These are phyloP conservation scores for Pythium coloratum DNA, from an alignment of 352 stramenopile genomes.

Conservation along the genomic window DNA sequence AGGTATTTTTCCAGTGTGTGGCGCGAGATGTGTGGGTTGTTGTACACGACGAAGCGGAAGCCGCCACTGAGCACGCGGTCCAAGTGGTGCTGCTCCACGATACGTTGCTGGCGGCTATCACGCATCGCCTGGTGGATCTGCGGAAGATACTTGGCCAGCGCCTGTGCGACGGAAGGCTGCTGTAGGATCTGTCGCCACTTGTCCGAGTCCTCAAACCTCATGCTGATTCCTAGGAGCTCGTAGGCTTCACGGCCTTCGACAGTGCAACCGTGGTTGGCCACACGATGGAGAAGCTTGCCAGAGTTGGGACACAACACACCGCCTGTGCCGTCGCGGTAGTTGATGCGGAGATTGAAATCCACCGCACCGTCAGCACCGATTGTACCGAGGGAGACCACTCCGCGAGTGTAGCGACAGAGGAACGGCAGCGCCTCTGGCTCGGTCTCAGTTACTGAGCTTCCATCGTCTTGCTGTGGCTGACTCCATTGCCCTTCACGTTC, in stretches of 20 bases:
- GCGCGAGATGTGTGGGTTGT: slow-evolving; percentile 33
- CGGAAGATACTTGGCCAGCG: neutral
- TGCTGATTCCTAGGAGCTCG: neutral
- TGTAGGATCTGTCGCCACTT: neutral
- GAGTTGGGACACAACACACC: neutral
- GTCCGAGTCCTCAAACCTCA: neutral
- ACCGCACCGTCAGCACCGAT: neutral
- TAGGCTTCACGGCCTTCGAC: slow-evolving; percentile 2
- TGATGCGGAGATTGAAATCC: slow-evolving; percentile 2
- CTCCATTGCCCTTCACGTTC: slow-evolving; percentile 8
- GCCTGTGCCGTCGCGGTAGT: slow-evolving; percentile 10
- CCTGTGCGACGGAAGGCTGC: neutral
- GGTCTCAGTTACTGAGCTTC: neutral
- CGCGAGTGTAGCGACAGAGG: slow-evolving; percentile 5
- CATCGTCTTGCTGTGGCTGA: neutral
- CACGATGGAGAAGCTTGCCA: neutral
- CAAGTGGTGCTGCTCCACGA: slow-evolving; percentile 12
- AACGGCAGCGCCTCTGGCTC: neutral
- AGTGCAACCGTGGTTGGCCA: neutral
- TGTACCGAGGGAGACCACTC: neutral
- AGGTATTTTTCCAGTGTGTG: slow-evolving; percentile 32
- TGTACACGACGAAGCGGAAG: slow-evolving; percentile 54
- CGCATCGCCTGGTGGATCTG: neutral
- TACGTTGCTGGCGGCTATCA: slow-evolving; percentile 9
- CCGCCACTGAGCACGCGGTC: slow-evolving; percentile 35